These are phyloP conservation scores for Tephrocybe sp. DNA, from an alignment of 768 basidiomycete species.

Conservation along the genomic window DNA sequence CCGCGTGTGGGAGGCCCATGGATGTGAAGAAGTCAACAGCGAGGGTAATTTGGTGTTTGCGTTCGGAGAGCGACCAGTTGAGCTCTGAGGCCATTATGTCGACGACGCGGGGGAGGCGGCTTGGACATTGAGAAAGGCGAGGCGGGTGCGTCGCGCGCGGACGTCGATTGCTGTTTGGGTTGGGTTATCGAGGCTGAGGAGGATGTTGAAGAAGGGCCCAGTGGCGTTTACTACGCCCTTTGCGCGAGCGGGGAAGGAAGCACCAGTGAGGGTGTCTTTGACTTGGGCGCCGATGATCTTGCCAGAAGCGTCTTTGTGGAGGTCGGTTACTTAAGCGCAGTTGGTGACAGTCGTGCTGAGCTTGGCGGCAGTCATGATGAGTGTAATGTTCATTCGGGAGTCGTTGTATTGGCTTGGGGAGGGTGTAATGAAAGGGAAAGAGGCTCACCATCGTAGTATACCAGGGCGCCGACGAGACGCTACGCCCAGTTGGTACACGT, in stretches of 20 bases:
- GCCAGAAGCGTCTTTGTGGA: slow-evolving; percentile 68
- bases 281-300: slow-evolving; percentile 75
- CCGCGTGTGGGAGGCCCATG: slow-evolving; percentile 79
- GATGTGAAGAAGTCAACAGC: slow-evolving; percentile 72
- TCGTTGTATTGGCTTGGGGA: slow-evolving; percentile 92
- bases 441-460: slow-evolving; percentile 92
- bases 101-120: slow-evolving; percentile 88
- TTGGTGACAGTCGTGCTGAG: slow-evolving; percentile 87
- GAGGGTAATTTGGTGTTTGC: slow-evolving; percentile 54
- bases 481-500: slow-evolving; percentile 91
- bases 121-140: slow-evolving; percentile 90
- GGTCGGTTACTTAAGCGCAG: slow-evolving; percentile 80
- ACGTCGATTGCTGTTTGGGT: slow-evolving; percentile 83
- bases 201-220: slow-evolving; percentile 87
- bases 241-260: slow-evolving; percentile 79
- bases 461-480: slow-evolving; percentile 91
- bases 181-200: slow-evolving; percentile 80
- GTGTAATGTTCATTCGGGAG: slow-evolving; percentile 95
- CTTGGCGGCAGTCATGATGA: slow-evolving; percentile 93
- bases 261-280: slow-evolving; percentile 80
- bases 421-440: slow-evolving; percentile 22
- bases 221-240: slow-evolving; percentile 97
- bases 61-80: slow-evolving; percentile 65
- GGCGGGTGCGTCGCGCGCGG: slow-evolving; percentile 85
- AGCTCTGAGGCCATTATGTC: slow-evolving; percentile 91